A percentile compares a stretch with the other conserved stretches of the same genome.
Conservation (phyloP, 306 rosid species). For the Inga oerstediana region DNA sequence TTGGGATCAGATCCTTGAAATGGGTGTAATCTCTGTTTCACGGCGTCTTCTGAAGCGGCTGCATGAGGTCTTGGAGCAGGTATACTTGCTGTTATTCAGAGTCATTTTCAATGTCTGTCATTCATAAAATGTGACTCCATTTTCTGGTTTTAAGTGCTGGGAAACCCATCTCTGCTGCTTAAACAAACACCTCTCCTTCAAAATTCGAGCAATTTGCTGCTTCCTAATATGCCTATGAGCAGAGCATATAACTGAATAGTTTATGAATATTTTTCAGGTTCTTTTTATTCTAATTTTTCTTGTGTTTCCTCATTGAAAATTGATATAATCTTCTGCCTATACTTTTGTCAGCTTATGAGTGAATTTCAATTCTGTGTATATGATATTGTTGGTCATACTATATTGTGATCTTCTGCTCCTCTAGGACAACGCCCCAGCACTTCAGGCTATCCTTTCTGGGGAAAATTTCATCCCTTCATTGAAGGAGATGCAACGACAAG, state of each 20-base stretch:
- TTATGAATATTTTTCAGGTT: neutral
- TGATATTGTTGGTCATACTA: slow-evolving; percentile 37
- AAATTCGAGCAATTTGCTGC: neutral
- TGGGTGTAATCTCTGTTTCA: slow-evolving; percentile 78
- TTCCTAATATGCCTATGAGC: neutral
- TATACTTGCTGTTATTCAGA: slow-evolving; percentile 39
- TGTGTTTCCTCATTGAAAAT: neutral
- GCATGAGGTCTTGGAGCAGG: slow-evolving; percentile 91
- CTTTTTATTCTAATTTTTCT: neutral
- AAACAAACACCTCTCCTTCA: neutral
- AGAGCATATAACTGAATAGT: neutral
- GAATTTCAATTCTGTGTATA: slow-evolving; percentile 20
- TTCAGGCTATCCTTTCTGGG: slow-evolving; percentile 77
- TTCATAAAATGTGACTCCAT: slow-evolving; percentile 13
- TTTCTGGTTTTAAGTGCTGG: slow-evolving; percentile 8
- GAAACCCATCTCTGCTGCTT: slow-evolving; percentile 2
- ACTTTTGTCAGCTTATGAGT: slow-evolving; percentile 13
- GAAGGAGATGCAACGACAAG: slow-evolving; percentile 75
- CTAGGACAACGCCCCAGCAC: slow-evolving; percentile 78
- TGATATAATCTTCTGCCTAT: neutral
- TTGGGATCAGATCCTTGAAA: slow-evolving; percentile 96
- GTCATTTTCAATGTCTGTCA: slow-evolving; percentile 27
- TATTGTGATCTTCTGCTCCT: slow-evolving; percentile 44
- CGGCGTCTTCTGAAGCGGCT: slow-evolving; percentile 86
- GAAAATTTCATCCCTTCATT: slow-evolving; percentile 57